Percentiles rank a stretch among this genome's conserved stretches.
These are phyloP conservation scores for Pyrenochaeta sp. DNA, from an alignment of 2,329 filamentous ascomycete genomes.

Conservation along the genomic window DNA sequence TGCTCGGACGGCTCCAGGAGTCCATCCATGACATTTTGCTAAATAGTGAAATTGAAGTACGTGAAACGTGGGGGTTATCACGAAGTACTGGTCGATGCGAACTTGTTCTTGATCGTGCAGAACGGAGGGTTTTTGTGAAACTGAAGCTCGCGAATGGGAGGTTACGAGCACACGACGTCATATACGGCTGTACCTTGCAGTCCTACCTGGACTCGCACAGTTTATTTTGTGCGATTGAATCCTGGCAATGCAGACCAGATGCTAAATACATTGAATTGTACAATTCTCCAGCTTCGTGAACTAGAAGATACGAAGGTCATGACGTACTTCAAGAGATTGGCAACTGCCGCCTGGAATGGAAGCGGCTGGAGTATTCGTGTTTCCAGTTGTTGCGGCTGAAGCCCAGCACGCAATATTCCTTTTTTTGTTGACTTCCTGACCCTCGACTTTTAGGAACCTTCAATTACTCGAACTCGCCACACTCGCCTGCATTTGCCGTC, in stretches of 20 bases:
- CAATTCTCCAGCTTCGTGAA: background rate
- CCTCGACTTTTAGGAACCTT: background rate
- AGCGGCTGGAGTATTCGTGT: background rate
- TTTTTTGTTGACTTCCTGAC: background rate
- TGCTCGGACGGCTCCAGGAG: slow-evolving; percentile 56
- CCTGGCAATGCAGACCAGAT: background rate
- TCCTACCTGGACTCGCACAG: background rate
- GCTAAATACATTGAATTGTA: no score
- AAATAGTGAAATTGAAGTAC: slow-evolving; percentile 1
- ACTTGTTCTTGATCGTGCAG: background rate
- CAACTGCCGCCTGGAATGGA: background rate
- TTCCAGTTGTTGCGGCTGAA: background rate
- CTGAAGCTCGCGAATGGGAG: slow-evolving; percentile 10
- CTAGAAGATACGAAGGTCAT: background rate
- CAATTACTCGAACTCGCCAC: background rate
- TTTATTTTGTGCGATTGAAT: background rate
- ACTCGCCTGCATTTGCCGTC: background rate
- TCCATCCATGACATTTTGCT: slow-evolving; percentile 60
- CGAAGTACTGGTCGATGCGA: background rate
- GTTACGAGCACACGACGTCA: slow-evolving; percentile 37
- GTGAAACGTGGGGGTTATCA: background rate
- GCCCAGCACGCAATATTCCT: background rate
- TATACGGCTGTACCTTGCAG: slow-evolving; percentile 12
- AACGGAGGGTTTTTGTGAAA: slow-evolving; percentile 1
- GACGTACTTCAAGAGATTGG: slow-evolving; percentile 2